Percentiles rank a stretch among this genome's conserved stretches.
phyloP scores from a whole-genome alignment of 257 asterid species.

The Nicotiana benthamiana region DNA sequence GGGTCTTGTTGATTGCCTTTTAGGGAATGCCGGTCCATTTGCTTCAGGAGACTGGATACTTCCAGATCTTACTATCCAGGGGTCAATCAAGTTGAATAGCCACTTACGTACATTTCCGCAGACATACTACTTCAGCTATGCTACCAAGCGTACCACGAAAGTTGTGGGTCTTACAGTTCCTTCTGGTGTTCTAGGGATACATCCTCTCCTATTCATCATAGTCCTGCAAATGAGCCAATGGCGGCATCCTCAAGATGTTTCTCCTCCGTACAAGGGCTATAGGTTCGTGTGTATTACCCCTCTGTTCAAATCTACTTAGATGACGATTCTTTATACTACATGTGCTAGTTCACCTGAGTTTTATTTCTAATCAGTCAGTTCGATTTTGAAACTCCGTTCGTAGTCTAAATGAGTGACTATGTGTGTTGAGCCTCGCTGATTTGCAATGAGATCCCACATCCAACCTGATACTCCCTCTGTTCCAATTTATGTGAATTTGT shows the following conservation, averaged over 20 bases:
- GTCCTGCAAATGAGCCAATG: slow-evolving; percentile 90
- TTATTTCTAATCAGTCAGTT: neutral
- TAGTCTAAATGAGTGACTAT: neutral
- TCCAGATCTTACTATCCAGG: slow-evolving; percentile 87
- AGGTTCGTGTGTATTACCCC: slow-evolving; percentile 36
- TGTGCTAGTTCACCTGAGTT: neutral
- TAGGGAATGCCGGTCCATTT: slow-evolving; percentile 79
- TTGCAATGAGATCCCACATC: neutral
- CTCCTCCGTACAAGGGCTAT: slow-evolving; percentile 84
- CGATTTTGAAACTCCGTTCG: neutral
- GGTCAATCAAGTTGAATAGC: slow-evolving; percentile 61
- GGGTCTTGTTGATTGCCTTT: slow-evolving; percentile 71
- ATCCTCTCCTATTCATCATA: slow-evolving; percentile 70
- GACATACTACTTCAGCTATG: slow-evolving; percentile 90
- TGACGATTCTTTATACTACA: neutral
- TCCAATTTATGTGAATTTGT: no score
- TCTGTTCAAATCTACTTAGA: neutral
- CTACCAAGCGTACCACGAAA: slow-evolving; percentile 67
- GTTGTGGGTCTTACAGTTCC: slow-evolving; percentile 59
- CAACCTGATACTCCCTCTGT: no score
- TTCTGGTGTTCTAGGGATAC: slow-evolving; percentile 70
- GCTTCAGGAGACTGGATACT: slow-evolving; percentile 94
- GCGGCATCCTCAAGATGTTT: slow-evolving; percentile 59
- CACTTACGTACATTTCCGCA: slow-evolving; percentile 56
- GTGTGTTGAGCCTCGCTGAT: neutral